Evolutionary conservation across 2,329 filamentous ascomycete species (phyloP), one percentile per base, ranked within the genome.

Genomic region (Trichoderma arundinaceum): DNA sequence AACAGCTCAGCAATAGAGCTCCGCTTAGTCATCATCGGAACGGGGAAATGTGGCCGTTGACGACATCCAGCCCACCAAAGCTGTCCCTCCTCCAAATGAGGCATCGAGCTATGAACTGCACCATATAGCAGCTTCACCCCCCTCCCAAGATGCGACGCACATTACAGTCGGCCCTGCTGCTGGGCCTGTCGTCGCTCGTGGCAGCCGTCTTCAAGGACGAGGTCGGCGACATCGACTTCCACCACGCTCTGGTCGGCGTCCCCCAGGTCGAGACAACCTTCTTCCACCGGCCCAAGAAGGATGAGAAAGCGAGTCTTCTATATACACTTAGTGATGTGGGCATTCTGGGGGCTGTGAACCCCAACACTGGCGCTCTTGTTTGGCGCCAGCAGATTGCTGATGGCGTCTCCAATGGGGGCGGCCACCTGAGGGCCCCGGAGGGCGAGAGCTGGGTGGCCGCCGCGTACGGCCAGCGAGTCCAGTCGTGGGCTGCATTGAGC

Each of bases 141-240:
- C 41, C 61, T 35, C 35, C 54, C 33, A 71, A 69, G 59, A 79
- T 79, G 77, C 77, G 77, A 72, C 74, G 74, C 69, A 71, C 74
- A 70, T 59, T 78, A 62, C 73, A 75, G 71, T 73, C 76, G 69
- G 73, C 72, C 67, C 72, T 79, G 46, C 72, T 81, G 35, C 72
- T 80, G 70, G 78, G 75, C 69, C 74, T 80, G 53, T 76, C 78
- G 64, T 73, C 78, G 56, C 72, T 80, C 54, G 81, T 86, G 59
- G 72, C 71, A 7, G 92, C 93, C 70, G 88, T 98, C 67, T 97
- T 93, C 81, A 84, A 86, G 71, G 95, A 99, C 75, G 94, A 99
- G 78, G 93, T 96, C 71, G 94, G 89, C 81, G 86, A 92, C 72
- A 87, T 96, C 77, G 95, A 99, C 80, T 98, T 93, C 81, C 94